These are phyloP conservation scores for Mycocalia duriaeana DNA, from an alignment of 1,284 basidiomycete genomes.

Conservation along the genomic window DNA sequence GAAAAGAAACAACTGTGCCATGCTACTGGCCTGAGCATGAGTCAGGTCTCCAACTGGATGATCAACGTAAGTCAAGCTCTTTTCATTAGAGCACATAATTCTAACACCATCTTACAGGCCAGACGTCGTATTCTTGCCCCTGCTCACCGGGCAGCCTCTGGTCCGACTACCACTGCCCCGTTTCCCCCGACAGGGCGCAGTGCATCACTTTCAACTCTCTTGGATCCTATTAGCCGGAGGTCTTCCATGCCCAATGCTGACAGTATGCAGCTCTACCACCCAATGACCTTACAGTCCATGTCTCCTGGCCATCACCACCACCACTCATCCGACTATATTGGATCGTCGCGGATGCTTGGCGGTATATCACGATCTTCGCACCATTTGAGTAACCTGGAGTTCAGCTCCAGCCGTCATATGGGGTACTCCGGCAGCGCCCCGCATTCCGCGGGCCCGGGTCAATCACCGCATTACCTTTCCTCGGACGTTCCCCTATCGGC, in stretches of 20 bases:
- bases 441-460: conserved; percentile 23
- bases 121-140: conserved; percentile 78
- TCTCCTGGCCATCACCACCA: conserved; percentile 28
- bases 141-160: conserved; percentile 65
- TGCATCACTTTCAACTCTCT: conserved; percentile 37
- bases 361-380: conserved; percentile 23
- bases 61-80: conserved; percentile 63
- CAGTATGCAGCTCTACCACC: conserved; percentile 65
- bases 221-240: conserved; percentile 36
- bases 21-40: conserved; percentile 81
- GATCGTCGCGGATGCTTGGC: conserved; percentile 30
- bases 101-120: conserved; percentile 42
- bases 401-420: conserved; percentile 27
- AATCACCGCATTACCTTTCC: conserved; percentile 33
- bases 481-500: conserved; percentile 52
- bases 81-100: conserved; percentile 9
- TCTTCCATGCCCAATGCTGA: conserved; percentile 49
- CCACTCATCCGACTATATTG: conserved; percentile 29
- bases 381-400: conserved; percentile 29
- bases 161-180: conserved; percentile 71
- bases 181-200: conserved; percentile 48
- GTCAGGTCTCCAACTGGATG: conserved; percentile 89
- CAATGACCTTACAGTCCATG: conserved; percentile 64
- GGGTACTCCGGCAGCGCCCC: conserved; percentile 27
- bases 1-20: conserved; percentile 87